phyloP scores from a whole-genome alignment of 2,329 filamentous ascomycete genomes.

The Eutypella sp. region DNA sequence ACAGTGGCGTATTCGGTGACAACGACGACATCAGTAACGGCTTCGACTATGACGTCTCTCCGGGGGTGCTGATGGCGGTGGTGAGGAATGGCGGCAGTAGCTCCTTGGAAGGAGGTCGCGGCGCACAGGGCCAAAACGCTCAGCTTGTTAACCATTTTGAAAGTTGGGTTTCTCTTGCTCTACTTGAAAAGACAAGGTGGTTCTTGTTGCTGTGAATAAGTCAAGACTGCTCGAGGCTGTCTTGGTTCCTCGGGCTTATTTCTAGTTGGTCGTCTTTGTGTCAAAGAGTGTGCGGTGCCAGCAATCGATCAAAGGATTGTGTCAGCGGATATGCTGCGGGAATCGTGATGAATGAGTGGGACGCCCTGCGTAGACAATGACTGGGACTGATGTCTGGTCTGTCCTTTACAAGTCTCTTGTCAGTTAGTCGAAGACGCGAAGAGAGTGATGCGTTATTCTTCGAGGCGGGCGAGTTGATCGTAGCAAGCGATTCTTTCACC shows the following conservation, averaged over 20 bases:
- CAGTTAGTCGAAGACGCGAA: constrained; percentile 28
- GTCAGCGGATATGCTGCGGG: constrained; percentile 16
- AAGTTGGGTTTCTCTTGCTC: constrained; percentile 2
- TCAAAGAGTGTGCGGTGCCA: constrained; percentile 23
- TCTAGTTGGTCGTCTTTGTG: constrained; percentile 5
- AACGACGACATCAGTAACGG: constrained; percentile 24
- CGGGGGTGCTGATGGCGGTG: constrained; percentile 25
- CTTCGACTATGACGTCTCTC: constrained; percentile 23
- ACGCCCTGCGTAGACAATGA: constrained; percentile 24
- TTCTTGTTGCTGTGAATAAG: background rate
- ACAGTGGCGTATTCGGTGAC: constrained; percentile 25
- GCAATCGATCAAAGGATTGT: constrained; percentile 21
- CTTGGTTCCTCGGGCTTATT: constrained; percentile 1
- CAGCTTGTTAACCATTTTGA: constrained; percentile 26
- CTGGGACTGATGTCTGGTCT: constrained; percentile 7
- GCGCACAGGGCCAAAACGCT: constrained; percentile 26
- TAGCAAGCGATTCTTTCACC: constrained; percentile 8
- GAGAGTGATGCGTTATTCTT: constrained; percentile 20
- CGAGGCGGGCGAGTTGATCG: background rate
- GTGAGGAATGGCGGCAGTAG: constrained; percentile 14
- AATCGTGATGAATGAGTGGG: constrained; percentile 18
- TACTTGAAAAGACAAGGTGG: too few relatives aligned
- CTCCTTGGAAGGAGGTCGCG: constrained; percentile 22
- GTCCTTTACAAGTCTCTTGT: constrained; percentile 11
- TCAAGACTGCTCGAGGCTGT: constrained; percentile 1